Percentiles rank a stretch among this genome's conserved stretches.
These are phyloP conservation scores for Podospora comata DNA, from an alignment of 495 filamentous ascomycete species.

Conservation along the genomic window DNA sequence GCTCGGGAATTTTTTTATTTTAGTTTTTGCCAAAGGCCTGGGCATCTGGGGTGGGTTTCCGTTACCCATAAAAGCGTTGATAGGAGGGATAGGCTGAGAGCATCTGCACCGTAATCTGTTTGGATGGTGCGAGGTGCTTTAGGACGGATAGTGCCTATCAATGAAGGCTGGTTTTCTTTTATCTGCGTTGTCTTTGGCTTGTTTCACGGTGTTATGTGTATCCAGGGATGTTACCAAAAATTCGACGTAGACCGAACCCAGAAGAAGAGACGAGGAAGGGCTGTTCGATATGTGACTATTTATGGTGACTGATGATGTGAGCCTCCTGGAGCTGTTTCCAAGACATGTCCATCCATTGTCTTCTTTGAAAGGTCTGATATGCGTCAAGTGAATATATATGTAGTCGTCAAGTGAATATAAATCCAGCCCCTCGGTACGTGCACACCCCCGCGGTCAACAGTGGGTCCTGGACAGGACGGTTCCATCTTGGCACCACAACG, in stretches of 20 bases:
- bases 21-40: conserved; percentile 25
- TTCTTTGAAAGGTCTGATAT: neutral
- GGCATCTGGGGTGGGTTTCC: conserved; percentile 30
- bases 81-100: conserved; percentile 22
- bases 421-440: neutral
- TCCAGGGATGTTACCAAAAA: conserved; percentile 35
- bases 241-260: conserved; percentile 36
- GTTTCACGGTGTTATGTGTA: conserved; percentile 31
- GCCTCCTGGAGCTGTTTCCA: neutral
- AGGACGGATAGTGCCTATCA: conserved; percentile 22
- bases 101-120: conserved; percentile 30
- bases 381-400: neutral
- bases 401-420: neutral
- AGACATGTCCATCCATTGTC: neutral
- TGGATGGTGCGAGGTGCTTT: conserved; percentile 34
- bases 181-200: conserved; percentile 21
- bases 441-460: neutral
- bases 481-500: neutral
- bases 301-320: neutral
- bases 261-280: conserved; percentile 5
- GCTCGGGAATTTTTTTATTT: conserved; percentile 16
- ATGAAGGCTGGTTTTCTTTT: conserved; percentile 31
- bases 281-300: neutral
- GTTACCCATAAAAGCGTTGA: conserved; percentile 31
- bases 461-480: neutral